Percentiles rank a stretch among this genome's conserved stretches.
Evolutionary conservation across 495 filamentous ascomycete genomes (phyloP).

Genomic region (Hypoxylon rickii): DNA sequence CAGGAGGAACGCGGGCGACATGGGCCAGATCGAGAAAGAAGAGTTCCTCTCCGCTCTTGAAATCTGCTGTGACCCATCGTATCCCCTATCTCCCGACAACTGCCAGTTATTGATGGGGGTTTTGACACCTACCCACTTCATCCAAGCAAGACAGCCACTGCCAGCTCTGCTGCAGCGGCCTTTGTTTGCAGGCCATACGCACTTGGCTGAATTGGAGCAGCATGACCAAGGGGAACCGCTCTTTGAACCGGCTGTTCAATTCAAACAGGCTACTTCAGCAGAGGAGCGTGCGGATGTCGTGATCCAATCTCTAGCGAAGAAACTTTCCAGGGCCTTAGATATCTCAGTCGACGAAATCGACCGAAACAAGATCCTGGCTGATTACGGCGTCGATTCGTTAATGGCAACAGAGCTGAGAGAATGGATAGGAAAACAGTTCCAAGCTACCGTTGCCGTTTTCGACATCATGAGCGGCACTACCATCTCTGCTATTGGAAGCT

Average conservation of each 20-base stretch:
- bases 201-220: too few relatives aligned
- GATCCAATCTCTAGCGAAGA: conserved; percentile 34
- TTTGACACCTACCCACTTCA: background rate
- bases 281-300: too few relatives aligned
- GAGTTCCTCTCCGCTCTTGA: conserved; percentile 40
- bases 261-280: too few relatives aligned
- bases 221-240: too few relatives aligned
- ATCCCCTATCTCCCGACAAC: background rate
- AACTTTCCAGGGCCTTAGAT: conserved; percentile 36
- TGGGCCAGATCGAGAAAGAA: too few relatives aligned
- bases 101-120: background rate
- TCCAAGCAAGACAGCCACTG: background rate
- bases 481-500: too few relatives aligned
- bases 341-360: conserved; percentile 42
- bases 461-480: too few relatives aligned
- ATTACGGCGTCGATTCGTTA: conserved; percentile 48
- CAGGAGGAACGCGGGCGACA: background rate
- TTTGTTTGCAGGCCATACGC: too few relatives aligned
- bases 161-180: too few relatives aligned
- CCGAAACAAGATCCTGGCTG: conserved; percentile 33
- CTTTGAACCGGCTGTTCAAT: too few relatives aligned
- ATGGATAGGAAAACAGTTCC: conserved; percentile 47
- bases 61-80: conserved; percentile 32
- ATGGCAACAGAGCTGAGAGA: conserved; percentile 30
- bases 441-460: too few relatives aligned